Evolutionary conservation across 1,284 basidiomycete species (phyloP).

Genomic region (Sparassis latifolia): DNA sequence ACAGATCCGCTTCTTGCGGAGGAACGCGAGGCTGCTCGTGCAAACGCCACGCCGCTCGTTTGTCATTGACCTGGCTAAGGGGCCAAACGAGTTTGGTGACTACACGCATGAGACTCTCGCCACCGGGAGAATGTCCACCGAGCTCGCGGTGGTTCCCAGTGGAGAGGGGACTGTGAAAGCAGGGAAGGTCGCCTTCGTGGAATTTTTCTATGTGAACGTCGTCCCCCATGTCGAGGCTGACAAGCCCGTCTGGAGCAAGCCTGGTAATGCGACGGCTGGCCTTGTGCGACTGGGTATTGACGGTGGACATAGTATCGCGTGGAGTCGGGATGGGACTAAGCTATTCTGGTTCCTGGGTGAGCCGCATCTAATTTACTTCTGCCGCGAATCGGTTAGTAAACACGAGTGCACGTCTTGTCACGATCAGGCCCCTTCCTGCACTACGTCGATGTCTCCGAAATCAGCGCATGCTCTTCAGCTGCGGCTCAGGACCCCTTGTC

Average conservation of each 20-base stretch:
- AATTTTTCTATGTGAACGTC: constrained; percentile 59
- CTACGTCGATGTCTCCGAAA: constrained; percentile 46
- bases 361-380: constrained; percentile 4
- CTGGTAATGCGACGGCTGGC: constrained; percentile 54
- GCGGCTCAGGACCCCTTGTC: constrained; percentile 41
- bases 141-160: constrained; percentile 38
- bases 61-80: constrained; percentile 44
- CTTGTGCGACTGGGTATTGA: constrained; percentile 58
- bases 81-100: constrained; percentile 40
- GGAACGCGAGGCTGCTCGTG: constrained; percentile 47
- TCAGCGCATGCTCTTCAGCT: constrained; percentile 39
- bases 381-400: no score
- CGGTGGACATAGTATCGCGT: constrained; percentile 63
- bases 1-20: constrained; percentile 46
- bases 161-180: constrained; percentile 7
- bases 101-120: constrained; percentile 45
- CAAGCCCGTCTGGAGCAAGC: constrained; percentile 58
- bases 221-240: constrained; percentile 35
- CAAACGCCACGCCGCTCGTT: constrained; percentile 48
- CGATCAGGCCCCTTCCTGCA: constrained; percentile 57
- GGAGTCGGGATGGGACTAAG: constrained; percentile 53
- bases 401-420: no score
- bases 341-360: constrained; percentile 69
- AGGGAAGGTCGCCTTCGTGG: constrained; percentile 49
- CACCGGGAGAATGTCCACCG: constrained; percentile 47